Percentiles rank a stretch among this genome's conserved stretches.
Conservation (phyloP, 129 eudicot species). For the Silybum marianum region DNA sequence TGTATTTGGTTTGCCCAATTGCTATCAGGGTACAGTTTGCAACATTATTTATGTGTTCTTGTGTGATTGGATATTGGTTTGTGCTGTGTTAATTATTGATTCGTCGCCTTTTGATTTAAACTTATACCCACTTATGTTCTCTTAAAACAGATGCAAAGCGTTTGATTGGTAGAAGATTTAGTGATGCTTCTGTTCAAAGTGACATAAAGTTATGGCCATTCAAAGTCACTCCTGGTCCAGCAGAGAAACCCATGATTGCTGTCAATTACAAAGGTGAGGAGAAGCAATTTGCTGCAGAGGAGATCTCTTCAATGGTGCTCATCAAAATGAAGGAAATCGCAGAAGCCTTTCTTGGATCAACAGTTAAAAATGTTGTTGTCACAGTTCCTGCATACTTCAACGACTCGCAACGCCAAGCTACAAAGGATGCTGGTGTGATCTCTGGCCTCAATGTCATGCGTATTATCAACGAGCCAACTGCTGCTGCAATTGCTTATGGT, state of each 20-base stretch:
- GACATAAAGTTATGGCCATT: conserved; percentile 32
- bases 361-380: conserved; percentile 35
- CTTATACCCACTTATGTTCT: neutral
- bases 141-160: conserved; percentile 25
- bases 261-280: conserved; percentile 38
- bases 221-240: conserved; percentile 31
- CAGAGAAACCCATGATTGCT: conserved; percentile 34
- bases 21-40: neutral
- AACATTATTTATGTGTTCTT: neutral
- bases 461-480: conserved; percentile 46
- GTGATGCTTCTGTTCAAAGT: conserved; percentile 31
- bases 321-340: conserved; percentile 37
- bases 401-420: conserved; percentile 36
- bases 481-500: conserved; percentile 52
- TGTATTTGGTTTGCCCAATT: neutral
- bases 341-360: conserved; percentile 35
- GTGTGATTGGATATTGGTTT: neutral
- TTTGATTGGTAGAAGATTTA: conserved; percentile 33
- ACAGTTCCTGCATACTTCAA: conserved; percentile 37
- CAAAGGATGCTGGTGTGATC: conserved; percentile 43
- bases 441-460: conserved; percentile 43
- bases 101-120: neutral
- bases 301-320: conserved; percentile 35
- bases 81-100: neutral
- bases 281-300: conserved; percentile 34